phyloP scores from a whole-genome alignment of 495 filamentous ascomycete genomes.

The Annulohypoxylon bovei region DNA sequence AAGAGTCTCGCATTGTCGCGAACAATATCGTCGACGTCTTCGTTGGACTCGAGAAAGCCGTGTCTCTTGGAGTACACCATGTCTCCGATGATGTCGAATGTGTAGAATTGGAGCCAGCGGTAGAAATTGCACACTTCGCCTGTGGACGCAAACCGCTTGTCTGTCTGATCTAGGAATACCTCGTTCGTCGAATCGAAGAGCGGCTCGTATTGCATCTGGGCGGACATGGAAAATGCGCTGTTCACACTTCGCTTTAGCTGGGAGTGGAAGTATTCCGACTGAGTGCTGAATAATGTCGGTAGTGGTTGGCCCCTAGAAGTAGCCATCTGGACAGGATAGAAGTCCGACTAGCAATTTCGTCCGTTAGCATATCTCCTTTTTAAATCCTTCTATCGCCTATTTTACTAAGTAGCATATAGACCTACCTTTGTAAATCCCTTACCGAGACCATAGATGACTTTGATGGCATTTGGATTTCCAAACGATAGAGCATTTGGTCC shows the following conservation, averaged over 20 bases:
- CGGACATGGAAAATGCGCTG: conserved; percentile 62
- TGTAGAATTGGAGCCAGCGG: conserved; percentile 67
- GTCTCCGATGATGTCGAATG: conserved; percentile 68
- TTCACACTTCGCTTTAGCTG: conserved; percentile 52
- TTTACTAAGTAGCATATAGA: no score
- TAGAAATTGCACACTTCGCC: conserved; percentile 55
- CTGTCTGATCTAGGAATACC: conserved; percentile 58
- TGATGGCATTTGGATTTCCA: conserved; percentile 38
- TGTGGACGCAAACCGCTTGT: conserved; percentile 44
- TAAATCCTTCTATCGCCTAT: background rate
- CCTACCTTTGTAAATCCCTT: conserved; percentile 39
- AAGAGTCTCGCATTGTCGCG: conserved; percentile 51
- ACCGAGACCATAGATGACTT: conserved; percentile 38
- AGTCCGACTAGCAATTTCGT: conserved; percentile 30
- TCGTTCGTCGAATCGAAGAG: conserved; percentile 64
- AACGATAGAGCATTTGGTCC: conserved; percentile 49
- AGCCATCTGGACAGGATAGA: conserved; percentile 46
- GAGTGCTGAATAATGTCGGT: conserved; percentile 47
- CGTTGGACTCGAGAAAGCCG: conserved; percentile 61
- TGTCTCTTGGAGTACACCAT: conserved; percentile 65
- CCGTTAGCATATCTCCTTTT: conserved; percentile 10
- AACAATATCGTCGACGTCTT: conserved; percentile 62
- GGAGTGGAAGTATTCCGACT: conserved; percentile 41
- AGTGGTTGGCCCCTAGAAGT: conserved; percentile 33
- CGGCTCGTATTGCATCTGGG: conserved; percentile 63